Base-by-base conservation (phyloP, 257 asterid genomes). In the Fraxinus excelsior region DNA sequence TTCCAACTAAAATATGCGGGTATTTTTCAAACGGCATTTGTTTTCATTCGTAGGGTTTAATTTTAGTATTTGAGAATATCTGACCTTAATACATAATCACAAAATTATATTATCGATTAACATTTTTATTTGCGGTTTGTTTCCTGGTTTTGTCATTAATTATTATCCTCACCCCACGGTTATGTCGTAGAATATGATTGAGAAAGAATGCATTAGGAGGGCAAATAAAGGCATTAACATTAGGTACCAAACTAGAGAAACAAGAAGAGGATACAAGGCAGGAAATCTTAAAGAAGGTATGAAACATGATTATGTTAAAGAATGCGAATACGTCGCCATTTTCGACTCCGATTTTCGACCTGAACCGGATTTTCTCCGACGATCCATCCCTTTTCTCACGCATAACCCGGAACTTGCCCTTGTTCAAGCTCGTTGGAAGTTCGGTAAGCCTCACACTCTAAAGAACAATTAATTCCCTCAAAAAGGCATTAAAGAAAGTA, bases 261-360 rank as follows among this genome's bases (percentile, higher is more conserved):
- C 82, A 3, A 84, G 99, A 73, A 95, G 94, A 2, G 99, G 99
- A 0, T 95, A 95, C 87, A 95, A 95, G 79, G 99, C 99, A 6
- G 99, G 99, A 23, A 98, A 98, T 53, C 97, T 95, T 8, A 95
- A 95, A 75, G 99, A 93, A 83, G 99, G 99, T 0, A 67, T 95
- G 28, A 93, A 79, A 70, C 98, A 34, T 72, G 94, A 88, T 35
- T 93, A 91, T 42, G 97, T 90, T 2, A 87, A 93, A 60, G 86
- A 89, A 1, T 95, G 99, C 71, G 99, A 95, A 14, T 90, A 87
- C 3, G 98, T 95, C 0, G 97, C 84, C 64, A 95, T 95, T 42
- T 91, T 95, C 74, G 99, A 95, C 5, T 98, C 99, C 0, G 99
- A 93, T 83, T 95, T 95, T 29, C 92, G 97, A 14, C 99, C 99